phyloP scores from a whole-genome alignment of 1,284 basidiomycete genomes.

The Marasmius tenuissimus region DNA sequence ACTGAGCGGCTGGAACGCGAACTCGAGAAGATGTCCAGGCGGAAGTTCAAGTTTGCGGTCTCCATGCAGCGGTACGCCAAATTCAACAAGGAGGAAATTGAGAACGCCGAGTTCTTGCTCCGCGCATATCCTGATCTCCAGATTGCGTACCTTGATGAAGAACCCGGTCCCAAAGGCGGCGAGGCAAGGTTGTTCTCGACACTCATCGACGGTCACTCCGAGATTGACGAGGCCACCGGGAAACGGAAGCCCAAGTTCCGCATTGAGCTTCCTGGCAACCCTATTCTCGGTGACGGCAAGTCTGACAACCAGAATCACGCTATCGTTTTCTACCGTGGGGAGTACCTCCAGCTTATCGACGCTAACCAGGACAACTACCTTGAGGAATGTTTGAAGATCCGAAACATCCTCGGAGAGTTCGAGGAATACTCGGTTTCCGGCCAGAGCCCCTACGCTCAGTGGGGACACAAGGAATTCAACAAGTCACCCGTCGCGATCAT shows the following conservation, averaged over 20 bases:
- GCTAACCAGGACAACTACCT: constrained; percentile 99
- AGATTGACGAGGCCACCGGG: constrained; percentile 87
- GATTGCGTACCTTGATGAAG: constrained; percentile 98
- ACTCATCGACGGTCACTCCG: constrained; percentile 97
- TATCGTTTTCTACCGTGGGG: constrained; percentile 98
- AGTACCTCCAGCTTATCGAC: constrained; percentile 98
- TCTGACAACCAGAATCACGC: constrained; percentile 99
- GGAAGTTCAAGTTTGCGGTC: constrained; percentile 99
- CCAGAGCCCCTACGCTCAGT: constrained; percentile 93
- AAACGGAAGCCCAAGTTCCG: constrained; percentile 97
- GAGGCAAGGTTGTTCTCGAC: constrained; percentile 93
- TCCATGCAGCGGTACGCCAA: constrained; percentile 99
- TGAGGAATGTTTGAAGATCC: constrained; percentile 99
- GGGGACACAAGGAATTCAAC: constrained; percentile 89
- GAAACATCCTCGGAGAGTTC: constrained; percentile 96
- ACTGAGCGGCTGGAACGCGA: constrained; percentile 96
- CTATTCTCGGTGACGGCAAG: constrained; percentile 99
- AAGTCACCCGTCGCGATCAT: constrained; percentile 96
- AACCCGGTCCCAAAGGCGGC: constrained; percentile 84
- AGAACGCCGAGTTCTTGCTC: constrained; percentile 97
- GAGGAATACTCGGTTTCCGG: constrained; percentile 92
- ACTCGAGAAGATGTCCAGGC: constrained; percentile 93
- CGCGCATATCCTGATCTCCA: constrained; percentile 98
- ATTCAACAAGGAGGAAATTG: constrained; percentile 99
- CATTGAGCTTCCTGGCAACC: constrained; percentile 97